Percentiles rank a stretch among this genome's conserved stretches.
phyloP scores from a whole-genome alignment of 2,329 filamentous ascomycete genomes.

The Lachnellula subtilissima region DNA sequence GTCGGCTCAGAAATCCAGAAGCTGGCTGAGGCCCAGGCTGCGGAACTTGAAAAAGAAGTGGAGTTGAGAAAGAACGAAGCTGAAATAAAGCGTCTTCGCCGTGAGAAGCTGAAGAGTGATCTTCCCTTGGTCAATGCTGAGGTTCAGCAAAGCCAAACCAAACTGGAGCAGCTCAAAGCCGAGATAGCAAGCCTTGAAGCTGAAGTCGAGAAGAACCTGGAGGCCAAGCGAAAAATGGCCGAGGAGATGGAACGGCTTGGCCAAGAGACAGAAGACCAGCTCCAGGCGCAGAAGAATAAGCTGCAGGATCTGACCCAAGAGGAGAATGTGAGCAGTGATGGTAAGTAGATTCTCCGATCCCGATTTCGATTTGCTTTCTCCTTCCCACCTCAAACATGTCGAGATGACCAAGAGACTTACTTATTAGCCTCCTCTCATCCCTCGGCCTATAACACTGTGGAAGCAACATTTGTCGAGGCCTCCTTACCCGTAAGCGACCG shows the following conservation, averaged over 20 bases:
- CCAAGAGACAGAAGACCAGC: constrained; percentile 32
- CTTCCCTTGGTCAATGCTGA: constrained; percentile 31
- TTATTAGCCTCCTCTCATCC: constrained; percentile 13
- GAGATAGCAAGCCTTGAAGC: constrained; percentile 31
- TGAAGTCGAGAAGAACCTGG: constrained; percentile 25
- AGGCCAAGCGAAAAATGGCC: constrained; percentile 30
- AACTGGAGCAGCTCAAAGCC: constrained; percentile 27
- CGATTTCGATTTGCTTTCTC: neutral
- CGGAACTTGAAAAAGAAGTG: constrained; percentile 19
- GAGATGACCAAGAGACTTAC: constrained; percentile 14
- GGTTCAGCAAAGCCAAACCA: constrained; percentile 26
- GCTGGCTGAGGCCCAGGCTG: constrained; percentile 23
- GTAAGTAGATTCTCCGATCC: constrained; percentile 16
- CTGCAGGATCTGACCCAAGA: constrained; percentile 26
- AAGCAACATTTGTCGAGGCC: neutral
- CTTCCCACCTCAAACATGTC: neutral
- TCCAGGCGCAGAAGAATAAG: constrained; percentile 32
- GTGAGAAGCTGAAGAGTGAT: constrained; percentile 30
- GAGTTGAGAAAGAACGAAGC: constrained; percentile 22
- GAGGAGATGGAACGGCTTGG: constrained; percentile 32
- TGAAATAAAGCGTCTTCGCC: constrained; percentile 29
- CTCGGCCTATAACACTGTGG: neutral
- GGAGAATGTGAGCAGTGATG: constrained; percentile 17
- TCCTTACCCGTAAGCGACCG: neutral
- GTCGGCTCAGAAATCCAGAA: constrained; percentile 21